phyloP scores from a whole-genome alignment of 192 early-diverging fungal genomes.

The Kappamyces sp. region DNA sequence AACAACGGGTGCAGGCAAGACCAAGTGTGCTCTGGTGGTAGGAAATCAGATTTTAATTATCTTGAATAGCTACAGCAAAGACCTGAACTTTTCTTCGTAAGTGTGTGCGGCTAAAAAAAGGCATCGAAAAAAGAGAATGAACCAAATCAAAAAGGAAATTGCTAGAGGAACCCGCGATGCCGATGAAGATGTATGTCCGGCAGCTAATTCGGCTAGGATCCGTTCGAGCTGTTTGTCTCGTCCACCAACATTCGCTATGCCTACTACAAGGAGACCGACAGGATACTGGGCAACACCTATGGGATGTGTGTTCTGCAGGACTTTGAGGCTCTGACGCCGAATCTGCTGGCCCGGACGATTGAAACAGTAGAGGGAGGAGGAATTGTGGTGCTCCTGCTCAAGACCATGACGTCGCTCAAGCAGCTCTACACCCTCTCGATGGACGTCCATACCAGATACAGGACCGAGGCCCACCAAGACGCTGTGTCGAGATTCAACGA shows the following conservation, averaged over 20 bases:
- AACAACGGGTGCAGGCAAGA: conserved; percentile 80
- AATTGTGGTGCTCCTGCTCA: conserved; percentile 84
- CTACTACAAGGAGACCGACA: conserved; percentile 99
- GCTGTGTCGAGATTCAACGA: conserved; percentile 96
- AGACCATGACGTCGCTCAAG: conserved; percentile 92
- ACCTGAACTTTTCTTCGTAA: neutral
- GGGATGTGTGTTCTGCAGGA: conserved; percentile 97
- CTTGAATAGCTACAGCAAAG: neutral
- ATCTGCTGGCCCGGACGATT: conserved; percentile 90
- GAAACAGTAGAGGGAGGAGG: conserved; percentile 99
- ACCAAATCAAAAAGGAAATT: conserved; percentile 91
- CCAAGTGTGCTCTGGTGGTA: conserved; percentile 99
- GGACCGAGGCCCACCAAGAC: conserved; percentile 90
- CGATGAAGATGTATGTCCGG: conserved; percentile 57
- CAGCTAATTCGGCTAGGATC: conserved; percentile 44
- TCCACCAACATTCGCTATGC: conserved; percentile 95
- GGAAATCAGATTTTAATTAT: conserved; percentile 96
- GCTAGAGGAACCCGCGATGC: conserved; percentile 83
- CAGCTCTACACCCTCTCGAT: conserved; percentile 98
- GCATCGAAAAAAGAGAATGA: conserved; percentile 95
- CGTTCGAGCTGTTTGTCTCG: conserved; percentile 97
- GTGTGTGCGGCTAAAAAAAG: conserved; percentile 23
- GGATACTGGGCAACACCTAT: conserved; percentile 95
- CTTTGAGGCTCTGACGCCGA: conserved; percentile 98
- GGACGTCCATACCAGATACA: conserved; percentile 95